Conservation (phyloP, 495 filamentous ascomycete genomes). For the Talaromyces stipitatus region DNA sequence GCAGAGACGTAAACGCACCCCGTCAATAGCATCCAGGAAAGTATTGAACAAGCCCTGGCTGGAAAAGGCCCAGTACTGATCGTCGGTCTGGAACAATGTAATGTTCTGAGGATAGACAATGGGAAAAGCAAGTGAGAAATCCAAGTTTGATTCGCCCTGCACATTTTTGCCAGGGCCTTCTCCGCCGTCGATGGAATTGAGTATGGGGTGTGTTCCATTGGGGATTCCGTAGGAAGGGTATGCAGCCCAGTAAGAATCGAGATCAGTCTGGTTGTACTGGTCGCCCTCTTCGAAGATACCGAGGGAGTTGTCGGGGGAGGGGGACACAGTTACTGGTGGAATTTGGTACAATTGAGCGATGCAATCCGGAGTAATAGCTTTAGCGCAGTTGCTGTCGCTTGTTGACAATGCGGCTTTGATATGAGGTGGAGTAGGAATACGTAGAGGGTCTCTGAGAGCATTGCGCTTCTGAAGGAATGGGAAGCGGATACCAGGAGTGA, state of each 20-base stretch:
- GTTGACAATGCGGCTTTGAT: constrained; percentile 22
- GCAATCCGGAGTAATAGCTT: constrained; percentile 45
- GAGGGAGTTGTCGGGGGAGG: constrained; percentile 38
- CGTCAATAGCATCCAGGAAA: constrained; percentile 53
- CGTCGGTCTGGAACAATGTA: constrained; percentile 50
- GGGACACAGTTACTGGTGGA: constrained; percentile 24
- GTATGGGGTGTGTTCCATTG: constrained; percentile 32
- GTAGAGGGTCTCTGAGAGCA: not conserved
- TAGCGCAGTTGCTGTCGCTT: constrained; percentile 30
- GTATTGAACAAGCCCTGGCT: constrained; percentile 34
- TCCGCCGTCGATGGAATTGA: constrained; percentile 35
- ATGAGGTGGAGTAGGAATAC: constrained; percentile 11
- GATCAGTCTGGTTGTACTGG: constrained; percentile 45
- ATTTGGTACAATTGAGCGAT: constrained; percentile 47
- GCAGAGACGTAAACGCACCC: constrained; percentile 9
- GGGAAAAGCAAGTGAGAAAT: constrained; percentile 38
- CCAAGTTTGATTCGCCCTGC: constrained; percentile 38
- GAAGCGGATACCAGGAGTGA: constrained; percentile 40
- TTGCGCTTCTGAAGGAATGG: constrained; percentile 13
- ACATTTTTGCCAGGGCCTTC: constrained; percentile 23
- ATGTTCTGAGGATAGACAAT: constrained; percentile 47
- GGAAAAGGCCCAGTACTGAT: constrained; percentile 33
- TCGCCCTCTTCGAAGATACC: constrained; percentile 46
- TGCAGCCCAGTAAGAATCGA: constrained; percentile 49
- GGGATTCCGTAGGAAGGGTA: constrained; percentile 31